phyloP scores from a whole-genome alignment of 1,139 yeast genomes.

The Candida neerlandica region DNA sequence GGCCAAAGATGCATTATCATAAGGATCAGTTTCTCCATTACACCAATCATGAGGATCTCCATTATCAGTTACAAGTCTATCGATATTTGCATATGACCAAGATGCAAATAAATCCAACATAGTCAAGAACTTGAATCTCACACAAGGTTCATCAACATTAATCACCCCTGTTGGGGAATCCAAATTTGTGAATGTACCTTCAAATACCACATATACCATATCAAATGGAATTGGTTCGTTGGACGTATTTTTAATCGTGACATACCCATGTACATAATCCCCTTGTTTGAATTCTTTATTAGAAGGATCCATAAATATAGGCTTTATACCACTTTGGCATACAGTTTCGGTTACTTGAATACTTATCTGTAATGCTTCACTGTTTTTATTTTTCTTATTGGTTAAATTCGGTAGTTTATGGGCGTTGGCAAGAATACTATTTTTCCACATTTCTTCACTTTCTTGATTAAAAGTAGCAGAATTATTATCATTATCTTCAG shows the following conservation, averaged over 20 bases:
- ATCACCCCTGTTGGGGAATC: constrained; percentile 30
- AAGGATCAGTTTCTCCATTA: constrained; percentile 49
- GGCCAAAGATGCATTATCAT: constrained; percentile 40
- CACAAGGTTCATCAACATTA: constrained; percentile 31
- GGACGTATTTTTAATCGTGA: constrained; percentile 36
- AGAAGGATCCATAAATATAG: constrained; percentile 33
- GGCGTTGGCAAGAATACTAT: constrained; percentile 47
- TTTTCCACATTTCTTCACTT: constrained; percentile 42
- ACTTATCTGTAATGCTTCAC: constrained; percentile 32
- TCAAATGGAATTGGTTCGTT: constrained; percentile 37
- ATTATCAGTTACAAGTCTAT: constrained; percentile 45
- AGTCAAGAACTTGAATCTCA: constrained; percentile 39
- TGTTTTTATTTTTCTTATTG: constrained; percentile 26
- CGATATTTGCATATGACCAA: constrained; percentile 51
- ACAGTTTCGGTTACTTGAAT: constrained; percentile 43
- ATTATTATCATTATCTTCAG: constrained; percentile 1
- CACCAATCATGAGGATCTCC: constrained; percentile 57
- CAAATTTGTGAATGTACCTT: constrained; percentile 34
- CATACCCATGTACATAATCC: constrained; percentile 44
- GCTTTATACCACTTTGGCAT: constrained; percentile 44
- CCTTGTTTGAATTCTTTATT: constrained; percentile 40
- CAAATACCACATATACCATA: constrained; percentile 46
- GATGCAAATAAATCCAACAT: constrained; percentile 51
- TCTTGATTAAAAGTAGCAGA: constrained; percentile 23
- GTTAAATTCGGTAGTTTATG: constrained; percentile 42